Conservation (phyloP, 2,329 filamentous ascomycete species). For the Fusarium tjaetaba region DNA sequence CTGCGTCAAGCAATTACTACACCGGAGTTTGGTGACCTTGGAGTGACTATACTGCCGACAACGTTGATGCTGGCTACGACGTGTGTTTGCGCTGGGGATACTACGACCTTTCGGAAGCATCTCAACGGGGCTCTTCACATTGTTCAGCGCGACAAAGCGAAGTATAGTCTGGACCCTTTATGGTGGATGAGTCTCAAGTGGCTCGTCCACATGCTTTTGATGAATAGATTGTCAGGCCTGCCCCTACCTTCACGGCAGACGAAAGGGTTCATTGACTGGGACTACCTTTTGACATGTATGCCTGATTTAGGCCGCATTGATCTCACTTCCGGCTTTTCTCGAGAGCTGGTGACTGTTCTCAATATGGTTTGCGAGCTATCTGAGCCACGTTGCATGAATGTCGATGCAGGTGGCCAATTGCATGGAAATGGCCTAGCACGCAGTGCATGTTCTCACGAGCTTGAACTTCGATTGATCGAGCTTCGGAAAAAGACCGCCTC, state of each 20-base stretch:
- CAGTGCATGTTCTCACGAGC: not conserved
- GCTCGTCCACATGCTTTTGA: conserved; percentile 8
- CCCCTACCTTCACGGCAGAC: not conserved
- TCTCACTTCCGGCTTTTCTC: not conserved
- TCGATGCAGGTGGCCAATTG: not conserved
- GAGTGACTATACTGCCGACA: not conserved
- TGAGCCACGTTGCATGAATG: not conserved
- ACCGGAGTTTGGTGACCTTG: not conserved
- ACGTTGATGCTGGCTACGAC: conserved; percentile 16
- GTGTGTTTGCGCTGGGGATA: conserved; percentile 8
- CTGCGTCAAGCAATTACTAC: not conserved
- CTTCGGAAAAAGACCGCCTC: not conserved
- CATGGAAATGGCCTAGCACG: fast-evolving
- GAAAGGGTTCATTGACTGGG: not conserved
- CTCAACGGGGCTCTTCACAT: conserved; percentile 3
- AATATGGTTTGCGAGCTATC: conserved; percentile 3
- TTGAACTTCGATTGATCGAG: not conserved
- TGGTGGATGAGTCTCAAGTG: conserved; percentile 13
- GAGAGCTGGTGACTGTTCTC: not conserved
- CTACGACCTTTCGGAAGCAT: not conserved
- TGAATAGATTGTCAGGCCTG: conserved; percentile 3
- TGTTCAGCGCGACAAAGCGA: not conserved
- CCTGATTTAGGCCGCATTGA: conserved; percentile 7
- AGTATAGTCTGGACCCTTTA: not conserved
- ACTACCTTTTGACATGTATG: not conserved